Evolutionary conservation across 2,329 filamentous ascomycete species (phyloP).

Genomic region (Myriosclerotinia curreyana): DNA sequence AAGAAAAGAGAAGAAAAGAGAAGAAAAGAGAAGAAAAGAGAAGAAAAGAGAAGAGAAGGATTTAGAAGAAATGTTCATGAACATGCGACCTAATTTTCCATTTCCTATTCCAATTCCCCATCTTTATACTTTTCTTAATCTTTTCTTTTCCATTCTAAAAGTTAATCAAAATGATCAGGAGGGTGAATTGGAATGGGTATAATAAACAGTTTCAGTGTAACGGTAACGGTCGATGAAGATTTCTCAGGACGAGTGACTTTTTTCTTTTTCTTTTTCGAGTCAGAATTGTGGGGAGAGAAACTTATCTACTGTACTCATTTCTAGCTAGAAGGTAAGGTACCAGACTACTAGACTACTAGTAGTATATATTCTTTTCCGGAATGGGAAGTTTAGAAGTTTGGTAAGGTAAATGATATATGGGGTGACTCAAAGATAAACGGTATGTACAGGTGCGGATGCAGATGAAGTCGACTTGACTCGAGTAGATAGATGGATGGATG

Average conservation of each 20-base stretch:
- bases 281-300: slow-evolving; percentile 16
- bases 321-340: neutral
- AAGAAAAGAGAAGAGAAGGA: no score
- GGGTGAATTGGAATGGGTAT: slow-evolving; percentile 5
- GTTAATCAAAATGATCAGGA: slow-evolving; percentile 13
- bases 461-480: no score
- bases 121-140: no score
- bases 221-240: slow-evolving; percentile 5
- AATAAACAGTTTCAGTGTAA: slow-evolving; percentile 15
- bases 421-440: neutral
- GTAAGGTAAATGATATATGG: slow-evolving; percentile 6
- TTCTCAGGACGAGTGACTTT: slow-evolving; percentile 15
- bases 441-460: neutral
- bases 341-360: no score
- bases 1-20: no score
- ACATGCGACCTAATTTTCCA: slow-evolving; percentile 3
- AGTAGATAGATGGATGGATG: no score
- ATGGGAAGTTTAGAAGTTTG: slow-evolving; percentile 5
- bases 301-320: slow-evolving; percentile 11
- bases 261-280: no score
- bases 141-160: neutral
- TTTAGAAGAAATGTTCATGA: neutral
- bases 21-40: no score
- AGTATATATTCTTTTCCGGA: slow-evolving; percentile 10
- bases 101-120: neutral